Base-by-base conservation (phyloP, 176 grass and related monocot species). In the Elaeis guineensis region DNA sequence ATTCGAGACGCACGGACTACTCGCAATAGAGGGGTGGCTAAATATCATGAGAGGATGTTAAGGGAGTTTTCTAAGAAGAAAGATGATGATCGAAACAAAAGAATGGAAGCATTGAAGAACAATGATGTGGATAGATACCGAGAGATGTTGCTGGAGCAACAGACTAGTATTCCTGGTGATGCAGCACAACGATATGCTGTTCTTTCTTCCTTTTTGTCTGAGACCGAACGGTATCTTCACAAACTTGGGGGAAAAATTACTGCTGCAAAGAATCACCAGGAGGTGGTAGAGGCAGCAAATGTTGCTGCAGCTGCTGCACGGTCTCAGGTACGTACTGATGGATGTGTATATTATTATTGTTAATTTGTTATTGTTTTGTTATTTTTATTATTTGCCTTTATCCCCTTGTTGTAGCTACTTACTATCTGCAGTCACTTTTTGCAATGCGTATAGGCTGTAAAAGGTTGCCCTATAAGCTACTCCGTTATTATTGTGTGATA, bases 101-200 rank as follows among this genome's bases (percentile, higher is more conserved):
- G 94, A 72, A 98, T 98, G 94, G 94, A 98, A 74, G 94, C 94
- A 21, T 80, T 98, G 22, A 98, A 98, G 73, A 98, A 98, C 71
- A 98, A 98, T 73, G 94, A 98, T 5, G 85, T 93, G 12, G 94
- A 98, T 71, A 92, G 94, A 80, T 98, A 98, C 26, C 87, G 88
- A 23, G 83, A 98, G 70, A 98, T 98, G 68, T 65, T 98, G 52
- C 59, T 98, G 63, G 94, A 98, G 66, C 94, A 98, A 28, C 94
- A 98, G 59, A 89, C 84, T 21, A 98, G 69, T 75, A 79, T 98
- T 68, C 82, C 84, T 50, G 94, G 94, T 62, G 94, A 89, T 65
- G 85, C 94, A 53, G 81, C 94, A 73, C 84, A 93, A 77, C 80
- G 94, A 73, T 98, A 98, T 61, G 66, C 69, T 79, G 94, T 98